Evolutionary conservation across 352 stramenopile species (phyloP).

Genomic region (Phytopythium boreale): DNA sequence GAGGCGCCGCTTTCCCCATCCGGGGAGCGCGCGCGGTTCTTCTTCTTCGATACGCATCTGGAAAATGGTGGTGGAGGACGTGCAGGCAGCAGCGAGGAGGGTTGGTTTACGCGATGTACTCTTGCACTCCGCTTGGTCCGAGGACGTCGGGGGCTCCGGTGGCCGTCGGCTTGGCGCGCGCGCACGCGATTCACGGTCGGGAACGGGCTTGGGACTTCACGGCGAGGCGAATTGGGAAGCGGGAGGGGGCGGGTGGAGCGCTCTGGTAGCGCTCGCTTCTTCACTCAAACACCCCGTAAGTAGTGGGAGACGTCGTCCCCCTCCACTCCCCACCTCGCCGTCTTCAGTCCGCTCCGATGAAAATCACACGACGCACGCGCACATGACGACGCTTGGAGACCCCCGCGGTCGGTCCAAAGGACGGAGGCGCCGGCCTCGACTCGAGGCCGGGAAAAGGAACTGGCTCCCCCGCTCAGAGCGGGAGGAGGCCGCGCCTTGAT

Average conservation of each 20-base stretch:
- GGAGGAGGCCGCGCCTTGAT: conserved; percentile 2
- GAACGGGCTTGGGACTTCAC: background rate
- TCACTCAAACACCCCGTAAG: conserved; percentile 6
- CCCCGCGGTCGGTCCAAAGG: background rate
- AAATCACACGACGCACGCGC: background rate
- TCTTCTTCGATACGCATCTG: conserved; percentile 9
- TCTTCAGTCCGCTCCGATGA: background rate
- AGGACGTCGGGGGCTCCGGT: background rate
- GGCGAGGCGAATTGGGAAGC: background rate
- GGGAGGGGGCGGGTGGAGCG: background rate
- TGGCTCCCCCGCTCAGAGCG: background rate
- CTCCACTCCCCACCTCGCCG: background rate
- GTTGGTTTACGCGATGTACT: conserved; percentile 11
- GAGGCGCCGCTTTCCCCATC: background rate
- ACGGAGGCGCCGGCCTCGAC: conserved; percentile 6
- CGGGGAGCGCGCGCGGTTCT: background rate
- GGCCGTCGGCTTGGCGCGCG: background rate
- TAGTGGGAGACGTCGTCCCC: background rate
- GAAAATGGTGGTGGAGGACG: conserved; percentile 6
- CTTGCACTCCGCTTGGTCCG: conserved; percentile 9
- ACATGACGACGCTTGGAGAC: background rate
- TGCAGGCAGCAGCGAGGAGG: conserved; percentile 9
- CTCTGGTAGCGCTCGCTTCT: background rate
- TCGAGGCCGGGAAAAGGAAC: conserved; percentile 9
- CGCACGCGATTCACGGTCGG: background rate